Conservation (phyloP, 176 grass and related monocot genomes). For the Areca catechu region DNA sequence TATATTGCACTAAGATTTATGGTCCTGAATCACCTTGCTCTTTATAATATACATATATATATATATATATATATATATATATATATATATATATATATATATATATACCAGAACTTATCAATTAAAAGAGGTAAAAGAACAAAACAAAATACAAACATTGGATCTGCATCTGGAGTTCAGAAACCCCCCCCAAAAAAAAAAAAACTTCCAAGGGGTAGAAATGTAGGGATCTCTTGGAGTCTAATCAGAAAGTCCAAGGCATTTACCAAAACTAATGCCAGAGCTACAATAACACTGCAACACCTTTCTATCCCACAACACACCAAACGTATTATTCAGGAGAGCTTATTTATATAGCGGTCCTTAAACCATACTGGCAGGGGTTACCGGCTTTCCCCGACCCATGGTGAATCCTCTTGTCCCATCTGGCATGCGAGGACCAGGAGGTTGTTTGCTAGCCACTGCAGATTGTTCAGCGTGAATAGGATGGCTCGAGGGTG, state of each 20-base stretch:
- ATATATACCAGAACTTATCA: too few relatives aligned
- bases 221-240: neutral
- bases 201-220: too few relatives aligned
- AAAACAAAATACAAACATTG: too few relatives aligned
- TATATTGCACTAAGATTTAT: too few relatives aligned
- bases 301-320: constrained; percentile 5
- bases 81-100: too few relatives aligned
- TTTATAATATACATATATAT: too few relatives aligned
- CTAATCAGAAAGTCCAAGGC: neutral
- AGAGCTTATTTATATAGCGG: neutral
- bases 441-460: constrained; percentile 57
- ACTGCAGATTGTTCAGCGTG: constrained; percentile 25
- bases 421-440: constrained; percentile 83
- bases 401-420: constrained; percentile 69
- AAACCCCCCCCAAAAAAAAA: too few relatives aligned
- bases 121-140: too few relatives aligned
- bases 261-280: neutral
- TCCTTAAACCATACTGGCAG: constrained; percentile 13
- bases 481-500: constrained; percentile 29
- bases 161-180: too few relatives aligned
- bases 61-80: too few relatives aligned
- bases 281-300: neutral
- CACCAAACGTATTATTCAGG: constrained; percentile 9
- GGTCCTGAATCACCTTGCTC: too few relatives aligned
- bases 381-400: constrained; percentile 49